Base-by-base conservation (phyloP, 1,284 basidiomycete genomes). In the Apiotrichum sp. region DNA sequence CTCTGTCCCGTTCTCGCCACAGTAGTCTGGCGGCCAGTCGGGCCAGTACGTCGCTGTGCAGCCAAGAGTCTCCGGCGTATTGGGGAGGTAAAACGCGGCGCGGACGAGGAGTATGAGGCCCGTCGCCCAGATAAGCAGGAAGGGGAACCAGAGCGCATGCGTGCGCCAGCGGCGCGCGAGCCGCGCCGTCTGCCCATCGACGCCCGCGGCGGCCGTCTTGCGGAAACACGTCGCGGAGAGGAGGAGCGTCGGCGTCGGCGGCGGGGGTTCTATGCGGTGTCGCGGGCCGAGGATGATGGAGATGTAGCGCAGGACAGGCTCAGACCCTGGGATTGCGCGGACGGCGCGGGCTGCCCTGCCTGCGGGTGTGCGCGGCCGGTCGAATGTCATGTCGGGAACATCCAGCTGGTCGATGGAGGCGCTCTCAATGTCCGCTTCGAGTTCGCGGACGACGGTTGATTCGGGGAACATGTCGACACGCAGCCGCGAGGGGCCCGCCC, bases 21-120 rank as follows among this genome's bases (percentile, higher is more conserved):
- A 75, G 1, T 45, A 52, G 59, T 73, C 71, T 8, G 71, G 69
- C 33, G 73, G 73, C 68, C 68, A 75, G 52, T 67, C 61, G 32
- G 62, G 50, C 65, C 65, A 73, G 29, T 64, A 48, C n/a, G 66
- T 52, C 3, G 62, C 50, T 7, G 64, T 69, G 56, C 73, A 75
- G 4, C 35, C 33, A 22, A 71, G 61, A 6, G 64, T 62, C 9
- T 38, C 50, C 1, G 68, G 67, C 3, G 62, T 47, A 6, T 47
- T 33, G 4, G 65, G 61, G 22, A 53, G 36, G 52, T 71, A 75
- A 53, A 67, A 73, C 36, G 69, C 67, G 49, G 68, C 66, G 47
- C 70, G 57, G 22, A 72, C 59, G 16, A 75, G 60, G 33, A 72
- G 58, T 36, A 73, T 58, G 48, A 66, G 65, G 13, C 58, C 65